Conservation (phyloP, 345 rosid species). For the Lagerstroemia speciosa region DNA sequence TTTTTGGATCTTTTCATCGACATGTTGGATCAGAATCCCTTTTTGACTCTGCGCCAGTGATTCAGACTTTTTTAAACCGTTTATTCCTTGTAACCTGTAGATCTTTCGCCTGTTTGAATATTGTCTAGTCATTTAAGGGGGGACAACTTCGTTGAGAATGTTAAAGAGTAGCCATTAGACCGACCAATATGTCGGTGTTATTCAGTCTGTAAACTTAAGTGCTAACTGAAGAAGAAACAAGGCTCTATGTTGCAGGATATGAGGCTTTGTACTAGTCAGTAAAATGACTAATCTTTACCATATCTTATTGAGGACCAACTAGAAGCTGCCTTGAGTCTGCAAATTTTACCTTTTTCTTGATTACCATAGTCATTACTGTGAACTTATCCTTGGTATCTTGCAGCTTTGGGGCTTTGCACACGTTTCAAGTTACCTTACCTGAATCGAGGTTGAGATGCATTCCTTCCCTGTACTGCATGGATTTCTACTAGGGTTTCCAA, state of each 20-base stretch:
- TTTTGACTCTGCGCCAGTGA: too few species aligned
- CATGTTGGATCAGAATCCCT: too few species aligned
- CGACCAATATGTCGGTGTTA: neutral
- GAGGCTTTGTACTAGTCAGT: too few species aligned
- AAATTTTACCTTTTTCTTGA: neutral
- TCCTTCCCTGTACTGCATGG: neutral
- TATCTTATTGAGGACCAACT: too few species aligned
- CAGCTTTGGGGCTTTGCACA: constrained; percentile 91
- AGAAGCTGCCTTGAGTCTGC: neutral
- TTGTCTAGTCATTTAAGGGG: neutral
- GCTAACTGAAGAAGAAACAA: neutral
- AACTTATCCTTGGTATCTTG: constrained; percentile 9
- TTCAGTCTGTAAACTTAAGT: neutral
- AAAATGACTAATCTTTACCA: too few species aligned
- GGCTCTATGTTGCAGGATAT: too few species aligned
- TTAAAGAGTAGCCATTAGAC: neutral
- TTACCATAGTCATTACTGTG: too few species aligned
- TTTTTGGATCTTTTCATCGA: too few species aligned
- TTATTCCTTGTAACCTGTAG: neutral
- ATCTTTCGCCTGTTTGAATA: neutral
- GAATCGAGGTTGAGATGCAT: neutral
- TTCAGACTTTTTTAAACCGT: too few species aligned
- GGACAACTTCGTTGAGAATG: neutral
- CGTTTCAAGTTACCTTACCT: constrained; percentile 34
- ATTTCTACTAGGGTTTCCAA: neutral